Conservation (phyloP, 257 asterid species). For the Linderniella brevidens region DNA sequence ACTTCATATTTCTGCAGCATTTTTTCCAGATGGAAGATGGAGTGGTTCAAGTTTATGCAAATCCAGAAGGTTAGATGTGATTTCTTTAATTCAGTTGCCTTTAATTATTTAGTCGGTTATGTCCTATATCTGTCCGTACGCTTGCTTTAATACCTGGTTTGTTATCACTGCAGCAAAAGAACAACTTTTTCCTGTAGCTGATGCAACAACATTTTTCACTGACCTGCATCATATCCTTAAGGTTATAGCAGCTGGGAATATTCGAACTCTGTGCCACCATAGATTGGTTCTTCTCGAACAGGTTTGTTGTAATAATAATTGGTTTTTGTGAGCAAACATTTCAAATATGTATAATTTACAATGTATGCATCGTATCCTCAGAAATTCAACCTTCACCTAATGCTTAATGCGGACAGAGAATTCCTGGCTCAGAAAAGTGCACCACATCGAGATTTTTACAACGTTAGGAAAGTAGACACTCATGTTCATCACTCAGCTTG, state of each 20-base stretch:
- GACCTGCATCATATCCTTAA: conserved; percentile 90
- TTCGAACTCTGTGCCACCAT: conserved; percentile 86
- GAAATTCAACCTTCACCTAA: conserved; percentile 98
- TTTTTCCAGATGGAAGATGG: conserved; percentile 96
- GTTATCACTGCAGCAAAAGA: conserved; percentile 48
- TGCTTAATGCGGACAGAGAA: conserved; percentile 97
- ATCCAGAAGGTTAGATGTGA: conserved; percentile 51
- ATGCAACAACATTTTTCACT: conserved; percentile 87
- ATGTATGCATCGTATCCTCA: conserved; percentile 15
- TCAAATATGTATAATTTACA: conserved; percentile 6
- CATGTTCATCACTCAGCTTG: conserved; percentile 99
- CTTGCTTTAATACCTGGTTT: conserved; percentile 10
- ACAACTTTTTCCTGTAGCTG: conserved; percentile 78
- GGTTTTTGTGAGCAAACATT: not conserved
- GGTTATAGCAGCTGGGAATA: conserved; percentile 90
- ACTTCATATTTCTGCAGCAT: conserved; percentile 46
- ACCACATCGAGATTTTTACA: conserved; percentile 96
- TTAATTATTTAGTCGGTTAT: conserved; percentile 3
- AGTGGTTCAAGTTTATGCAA: conserved; percentile 79
- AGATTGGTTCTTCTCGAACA: conserved; percentile 92
- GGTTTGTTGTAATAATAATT: conserved; percentile 22
- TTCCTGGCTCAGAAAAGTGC: conserved; percentile 99
- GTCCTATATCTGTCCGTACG: no score
- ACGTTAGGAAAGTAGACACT: conserved; percentile 94
- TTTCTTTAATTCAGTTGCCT: conserved; percentile 3